Evolutionary conservation across 352 stramenopile genomes (phyloP).

Genomic region (Globisporangium echinulatum): DNA sequence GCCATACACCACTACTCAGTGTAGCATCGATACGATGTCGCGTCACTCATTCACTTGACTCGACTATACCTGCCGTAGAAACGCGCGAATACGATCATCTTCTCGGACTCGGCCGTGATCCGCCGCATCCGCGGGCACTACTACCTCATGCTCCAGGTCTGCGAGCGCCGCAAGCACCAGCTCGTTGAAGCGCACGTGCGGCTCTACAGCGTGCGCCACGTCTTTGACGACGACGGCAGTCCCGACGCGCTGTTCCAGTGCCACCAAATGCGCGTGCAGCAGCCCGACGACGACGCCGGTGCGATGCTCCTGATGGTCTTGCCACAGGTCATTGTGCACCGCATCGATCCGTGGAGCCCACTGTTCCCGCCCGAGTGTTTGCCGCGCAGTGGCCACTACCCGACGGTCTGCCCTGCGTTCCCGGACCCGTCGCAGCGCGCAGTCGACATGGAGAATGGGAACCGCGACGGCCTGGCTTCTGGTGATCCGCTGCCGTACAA

Average conservation of each 20-base stretch:
- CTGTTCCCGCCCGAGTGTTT: constrained; percentile 77
- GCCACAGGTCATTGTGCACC: constrained; percentile 76
- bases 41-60: no score
- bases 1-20: no score
- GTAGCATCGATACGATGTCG: no score
- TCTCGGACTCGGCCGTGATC: constrained; percentile 80
- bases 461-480: constrained; percentile 43
- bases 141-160: constrained; percentile 91
- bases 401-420: constrained; percentile 50
- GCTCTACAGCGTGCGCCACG: constrained; percentile 75
- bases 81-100: constrained; percentile 84
- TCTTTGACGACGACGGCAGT: constrained; percentile 40
- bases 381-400: constrained; percentile 32
- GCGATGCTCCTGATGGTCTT: constrained; percentile 80
- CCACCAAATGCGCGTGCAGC: constrained; percentile 85
- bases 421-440: constrained; percentile 66
- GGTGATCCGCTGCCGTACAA: constrained; percentile 26
- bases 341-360: constrained; percentile 82
- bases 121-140: constrained; percentile 85
- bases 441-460: constrained; percentile 83
- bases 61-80: constrained; percentile 25
- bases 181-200: constrained; percentile 82
- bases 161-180: constrained; percentile 86
- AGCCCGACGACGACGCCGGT: constrained; percentile 77
- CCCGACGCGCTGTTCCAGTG: constrained; percentile 67